Conservation (phyloP, 192 early-diverging fungal species). For the Coemansia furcata region DNA sequence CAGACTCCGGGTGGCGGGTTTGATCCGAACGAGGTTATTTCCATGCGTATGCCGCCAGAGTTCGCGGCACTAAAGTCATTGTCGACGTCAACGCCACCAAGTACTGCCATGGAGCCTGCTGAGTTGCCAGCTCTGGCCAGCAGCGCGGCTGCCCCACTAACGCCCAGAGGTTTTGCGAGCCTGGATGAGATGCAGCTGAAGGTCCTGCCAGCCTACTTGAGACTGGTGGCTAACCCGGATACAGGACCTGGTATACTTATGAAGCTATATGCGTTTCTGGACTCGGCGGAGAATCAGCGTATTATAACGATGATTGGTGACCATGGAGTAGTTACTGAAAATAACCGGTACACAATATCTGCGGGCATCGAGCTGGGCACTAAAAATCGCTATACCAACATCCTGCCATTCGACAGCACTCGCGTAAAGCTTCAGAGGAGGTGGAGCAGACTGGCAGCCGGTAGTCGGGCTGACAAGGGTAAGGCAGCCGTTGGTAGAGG, state of each 20-base stretch:
- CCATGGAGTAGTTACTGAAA: constrained; percentile 49
- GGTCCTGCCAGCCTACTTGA: constrained; percentile 30
- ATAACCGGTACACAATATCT: constrained; percentile 67
- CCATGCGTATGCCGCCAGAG: constrained; percentile 41
- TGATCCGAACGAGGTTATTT: constrained; percentile 27
- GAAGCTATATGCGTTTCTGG: constrained; percentile 55
- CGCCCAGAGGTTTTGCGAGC: neutral
- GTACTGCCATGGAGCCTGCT: neutral
- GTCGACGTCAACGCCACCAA: neutral
- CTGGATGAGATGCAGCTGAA: constrained; percentile 1
- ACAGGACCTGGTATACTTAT: constrained; percentile 31
- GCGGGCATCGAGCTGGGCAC: constrained; percentile 61
- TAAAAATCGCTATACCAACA: constrained; percentile 84
- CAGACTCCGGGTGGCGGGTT: constrained; percentile 45
- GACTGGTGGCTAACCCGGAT: constrained; percentile 19
- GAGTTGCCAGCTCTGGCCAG: neutral
- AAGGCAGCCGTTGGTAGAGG: neutral
- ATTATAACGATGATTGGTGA: constrained; percentile 66
- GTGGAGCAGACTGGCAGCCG: constrained; percentile 25
- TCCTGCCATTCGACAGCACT: constrained; percentile 76
- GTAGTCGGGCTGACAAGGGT: neutral
- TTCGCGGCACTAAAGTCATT: constrained; percentile 3
- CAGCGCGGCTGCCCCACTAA: constrained; percentile 17
- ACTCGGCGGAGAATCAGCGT: constrained; percentile 65
- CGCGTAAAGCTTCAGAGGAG: constrained; percentile 51